Percentiles rank a stretch among this genome's conserved stretches.
Conservation (phyloP, 106 monocot species). For the Dendrobium officinale region DNA sequence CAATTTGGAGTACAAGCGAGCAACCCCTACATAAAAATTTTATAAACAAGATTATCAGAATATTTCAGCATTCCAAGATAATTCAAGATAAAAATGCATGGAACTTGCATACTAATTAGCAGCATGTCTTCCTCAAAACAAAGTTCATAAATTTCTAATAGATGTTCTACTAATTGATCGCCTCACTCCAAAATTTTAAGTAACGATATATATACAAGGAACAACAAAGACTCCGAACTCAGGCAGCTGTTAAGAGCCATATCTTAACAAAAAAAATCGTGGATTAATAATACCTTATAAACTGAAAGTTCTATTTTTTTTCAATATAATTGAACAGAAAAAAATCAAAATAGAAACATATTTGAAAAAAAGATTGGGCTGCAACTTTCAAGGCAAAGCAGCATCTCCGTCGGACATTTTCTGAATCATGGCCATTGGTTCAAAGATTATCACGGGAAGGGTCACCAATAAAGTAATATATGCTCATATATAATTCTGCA, state of each 20-base stretch:
- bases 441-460: conserved; percentile 92
- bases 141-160: too few species aligned
- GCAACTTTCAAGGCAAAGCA: conserved; percentile 6
- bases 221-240: neutral
- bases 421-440: conserved; percentile 95
- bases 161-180: too few species aligned
- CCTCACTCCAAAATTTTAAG: too few species aligned
- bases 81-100: too few species aligned
- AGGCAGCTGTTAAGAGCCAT: neutral
- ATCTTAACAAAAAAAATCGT: neutral
- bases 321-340: neutral
- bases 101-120: too few species aligned
- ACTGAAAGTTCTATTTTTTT: neutral
- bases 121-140: too few species aligned
- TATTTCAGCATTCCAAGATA: too few species aligned
- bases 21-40: too few species aligned
- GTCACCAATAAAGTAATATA: conserved; percentile 94
- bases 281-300: neutral
- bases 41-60: too few species aligned
- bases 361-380: neutral
- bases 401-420: conserved; percentile 82
- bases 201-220: neutral
- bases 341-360: neutral
- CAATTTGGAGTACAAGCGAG: too few species aligned
- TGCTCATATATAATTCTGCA: conserved; percentile 84